These are phyloP conservation scores for Xylariomycetidae sp. DNA, from an alignment of 2,329 filamentous ascomycete species.

Conservation along the genomic window DNA sequence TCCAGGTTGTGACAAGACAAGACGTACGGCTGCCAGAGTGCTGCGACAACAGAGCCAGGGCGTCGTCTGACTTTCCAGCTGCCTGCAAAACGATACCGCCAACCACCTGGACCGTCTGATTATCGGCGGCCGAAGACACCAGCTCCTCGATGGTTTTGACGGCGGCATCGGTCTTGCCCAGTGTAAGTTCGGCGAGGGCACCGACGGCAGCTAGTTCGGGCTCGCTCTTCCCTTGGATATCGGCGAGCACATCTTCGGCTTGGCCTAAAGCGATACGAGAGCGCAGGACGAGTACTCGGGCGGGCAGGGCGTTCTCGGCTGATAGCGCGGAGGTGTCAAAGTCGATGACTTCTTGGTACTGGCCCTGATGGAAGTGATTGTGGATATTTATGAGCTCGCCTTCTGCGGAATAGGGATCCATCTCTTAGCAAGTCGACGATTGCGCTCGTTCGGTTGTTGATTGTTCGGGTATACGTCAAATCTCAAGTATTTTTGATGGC, in stretches of 20 bases:
- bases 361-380: slow-evolving; percentile 71
- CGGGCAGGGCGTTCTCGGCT: slow-evolving; percentile 69
- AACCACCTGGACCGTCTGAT: slow-evolving; percentile 74
- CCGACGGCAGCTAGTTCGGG: slow-evolving; percentile 74
- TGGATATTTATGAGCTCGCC: slow-evolving; percentile 69
- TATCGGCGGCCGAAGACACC: slow-evolving; percentile 62
- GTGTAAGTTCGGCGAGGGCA: slow-evolving; percentile 64
- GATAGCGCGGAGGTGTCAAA: slow-evolving; percentile 80
- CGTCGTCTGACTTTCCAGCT: slow-evolving; percentile 78
- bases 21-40: slow-evolving; percentile 81
- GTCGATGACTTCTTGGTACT: slow-evolving; percentile 81
- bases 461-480: no score
- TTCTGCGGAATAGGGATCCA: slow-evolving; percentile 68
- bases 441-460: no score
- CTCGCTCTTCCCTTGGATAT: slow-evolving; percentile 58
- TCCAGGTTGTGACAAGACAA: background rate
- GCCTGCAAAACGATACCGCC: slow-evolving; percentile 78
- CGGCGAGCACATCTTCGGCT: slow-evolving; percentile 65
- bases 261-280: slow-evolving; percentile 80
- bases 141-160: slow-evolving; percentile 62
- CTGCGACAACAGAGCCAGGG: slow-evolving; percentile 70
- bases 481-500: no score
- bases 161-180: slow-evolving; percentile 59
- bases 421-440: no score
- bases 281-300: slow-evolving; percentile 74